Evolutionary conservation across 1,284 basidiomycete species (phyloP), one percentile per base, ranked within the genome.

Genomic region (Ustilago curta): DNA sequence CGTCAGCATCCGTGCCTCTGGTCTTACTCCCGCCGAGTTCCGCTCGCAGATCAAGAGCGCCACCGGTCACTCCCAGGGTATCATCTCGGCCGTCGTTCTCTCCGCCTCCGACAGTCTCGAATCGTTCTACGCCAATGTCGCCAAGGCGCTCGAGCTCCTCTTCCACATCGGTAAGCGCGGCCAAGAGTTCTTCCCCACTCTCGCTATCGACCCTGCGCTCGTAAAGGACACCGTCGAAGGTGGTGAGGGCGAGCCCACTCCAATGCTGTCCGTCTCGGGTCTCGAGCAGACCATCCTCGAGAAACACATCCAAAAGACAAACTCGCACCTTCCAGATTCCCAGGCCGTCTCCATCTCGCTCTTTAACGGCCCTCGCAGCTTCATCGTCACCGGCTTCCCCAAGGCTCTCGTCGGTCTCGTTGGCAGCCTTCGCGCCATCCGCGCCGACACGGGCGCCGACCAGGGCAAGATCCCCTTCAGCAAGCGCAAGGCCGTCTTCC

Each of bases 31-130:
- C 0, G 92, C 91, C 19, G 90, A 95, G 80, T 89, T 97, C 84
- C 90, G 92, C 54, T 86, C 88, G 49, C 89, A 90, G 60, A 89
- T 97, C 74, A 88, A 90, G 32, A 96, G 95, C 55, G 90, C 94
- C 6, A 98, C 96, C 12, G 96, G 96, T 49, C 96, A 99, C 87
- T 97, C 94, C 8, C 96, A 98, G 86, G 97, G 96, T 76, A 90
- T 99, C 77, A 91, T 97, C 61, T 94, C 95, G 21, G 96, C 96
- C 23, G 90, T 97, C 56, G 91, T 90, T 31, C 90, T 97, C 77
- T 89, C 95, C 23, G 77, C 94, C 2, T 96, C 94, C 18, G 88
- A 88, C 37, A 90, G 90, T 43, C 90, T 91, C 78, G 91, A 92
- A 54, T 90, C 90, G 4, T 92, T 94, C 85, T 86, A 89, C 58